Evolutionary conservation across 140 eudicot genomes (phyloP), one percentile per base, ranked within the genome.

Genomic region (Bidens hawaiensis): DNA sequence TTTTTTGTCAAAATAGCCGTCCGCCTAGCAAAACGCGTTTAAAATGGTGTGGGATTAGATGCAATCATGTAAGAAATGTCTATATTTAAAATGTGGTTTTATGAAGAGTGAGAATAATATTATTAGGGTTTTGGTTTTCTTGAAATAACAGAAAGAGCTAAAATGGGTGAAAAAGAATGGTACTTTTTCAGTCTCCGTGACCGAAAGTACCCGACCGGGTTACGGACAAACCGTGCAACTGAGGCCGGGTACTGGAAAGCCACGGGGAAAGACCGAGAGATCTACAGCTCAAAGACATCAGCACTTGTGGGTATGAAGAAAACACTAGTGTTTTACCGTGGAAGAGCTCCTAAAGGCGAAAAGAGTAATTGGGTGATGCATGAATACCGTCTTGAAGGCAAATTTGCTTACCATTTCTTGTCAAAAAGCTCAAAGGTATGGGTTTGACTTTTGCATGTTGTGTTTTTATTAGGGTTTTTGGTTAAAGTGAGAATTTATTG

Each of bases 211-310:
- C 98, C 98, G 9, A 91, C 98, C 2, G 98, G 98, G 38, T 30
- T 91, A 27, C 57, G 98, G 55, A 91, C 98, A 0, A 91, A 91
- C 76, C 54, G 98, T 27, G 98, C 98, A 1, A 91, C 98, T 4
- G 98, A 91, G 48, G 91, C 98, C 1, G 97, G 97, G 0, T 90
- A 90, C 77, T 90, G 97, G 97, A 90, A 90, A 70, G 97, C 97
- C 1, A 87, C 98, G 13, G 98, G 98, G 12, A 91, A 91, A 68
- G 98, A 91, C 69, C 65, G 98, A 47, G 98, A 91, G 68, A 91
- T 91, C 50, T 82, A 81, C 82, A 91, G 96, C 72, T 82, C 96
- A 0, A 91, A 87, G 61, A 87, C 91, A 3, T 66, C 82, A 1
- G 75, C 91, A 1, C 68, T 91, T 19, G 87, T 91, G 36, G 98